Conservation (phyloP, 1,284 basidiomycete genomes). For the Ustilago crameri region DNA sequence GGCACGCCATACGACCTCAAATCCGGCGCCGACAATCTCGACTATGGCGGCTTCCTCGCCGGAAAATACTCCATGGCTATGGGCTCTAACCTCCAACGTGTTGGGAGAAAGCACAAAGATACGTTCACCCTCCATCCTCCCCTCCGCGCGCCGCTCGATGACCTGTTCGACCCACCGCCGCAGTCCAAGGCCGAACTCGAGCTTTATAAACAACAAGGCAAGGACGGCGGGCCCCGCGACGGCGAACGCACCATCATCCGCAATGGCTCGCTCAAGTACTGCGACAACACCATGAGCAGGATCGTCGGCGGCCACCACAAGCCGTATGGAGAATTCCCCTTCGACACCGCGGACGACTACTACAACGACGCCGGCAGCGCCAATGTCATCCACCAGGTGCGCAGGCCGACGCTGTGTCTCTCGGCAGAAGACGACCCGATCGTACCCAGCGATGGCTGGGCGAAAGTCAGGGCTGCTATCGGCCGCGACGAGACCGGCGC, state of each 20-base stretch:
- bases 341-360: constrained; percentile 78
- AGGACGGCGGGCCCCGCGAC: constrained; percentile 31
- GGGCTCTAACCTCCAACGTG: constrained; percentile 77
- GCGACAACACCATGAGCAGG: constrained; percentile 76
- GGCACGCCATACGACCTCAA: constrained; percentile 83
- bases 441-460: constrained; percentile 71
- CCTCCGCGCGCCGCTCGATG: constrained; percentile 48
- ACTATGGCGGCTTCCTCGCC: constrained; percentile 72
- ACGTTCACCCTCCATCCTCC: constrained; percentile 56
- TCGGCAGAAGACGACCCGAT: constrained; percentile 91
- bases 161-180: constrained; percentile 48
- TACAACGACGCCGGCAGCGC: constrained; percentile 72
- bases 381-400: constrained; percentile 52
- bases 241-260: constrained; percentile 36
- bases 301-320: constrained; percentile 77
- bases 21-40: constrained; percentile 71
- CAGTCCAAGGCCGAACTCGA: constrained; percentile 43
- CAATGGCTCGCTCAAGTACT: constrained; percentile 65
- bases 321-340: constrained; percentile 58
- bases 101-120: constrained; percentile 52
- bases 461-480: constrained; percentile 42
- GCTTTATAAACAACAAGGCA: constrained; percentile 37
- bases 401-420: constrained; percentile 76
- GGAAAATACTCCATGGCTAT: constrained; percentile 84
- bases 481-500: constrained; percentile 44